A percentile compares a stretch with the other conserved stretches of the same genome.
These are phyloP conservation scores for Onygenales sp. DNA, from an alignment of 2,329 filamentous ascomycete species.

Conservation along the genomic window DNA sequence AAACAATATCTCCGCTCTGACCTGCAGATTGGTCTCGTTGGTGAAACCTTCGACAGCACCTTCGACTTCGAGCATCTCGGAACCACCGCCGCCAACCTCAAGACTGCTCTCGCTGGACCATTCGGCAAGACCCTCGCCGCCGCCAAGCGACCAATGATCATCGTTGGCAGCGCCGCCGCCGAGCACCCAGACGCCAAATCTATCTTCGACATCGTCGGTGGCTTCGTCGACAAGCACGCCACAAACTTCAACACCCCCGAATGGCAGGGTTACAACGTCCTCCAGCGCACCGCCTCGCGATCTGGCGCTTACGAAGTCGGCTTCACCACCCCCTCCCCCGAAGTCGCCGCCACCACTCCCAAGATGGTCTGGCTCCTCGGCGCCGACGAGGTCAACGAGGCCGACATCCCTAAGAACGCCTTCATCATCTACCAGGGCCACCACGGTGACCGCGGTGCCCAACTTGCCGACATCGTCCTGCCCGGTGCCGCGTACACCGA, in stretches of 20 bases:
- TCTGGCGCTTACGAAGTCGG: slow-evolving; percentile 92
- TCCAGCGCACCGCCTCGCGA: slow-evolving; percentile 86
- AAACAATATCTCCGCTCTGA: slow-evolving; percentile 98
- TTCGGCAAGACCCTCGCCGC: slow-evolving; percentile 88
- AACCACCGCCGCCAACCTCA: slow-evolving; percentile 65
- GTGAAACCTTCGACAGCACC: slow-evolving; percentile 83
- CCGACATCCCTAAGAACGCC: slow-evolving; percentile 86
- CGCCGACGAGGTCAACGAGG: slow-evolving; percentile 78
- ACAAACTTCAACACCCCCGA: slow-evolving; percentile 77
- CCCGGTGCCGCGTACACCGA: slow-evolving; percentile 95
- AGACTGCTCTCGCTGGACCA: slow-evolving; percentile 71
- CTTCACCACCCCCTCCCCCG: slow-evolving; percentile 75
- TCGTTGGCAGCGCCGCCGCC: slow-evolving; percentile 83
- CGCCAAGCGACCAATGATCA: slow-evolving; percentile 91
- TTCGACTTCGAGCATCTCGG: slow-evolving; percentile 94
- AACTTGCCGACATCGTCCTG: slow-evolving; percentile 86
- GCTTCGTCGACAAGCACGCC: slow-evolving; percentile 89
- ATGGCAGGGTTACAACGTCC: slow-evolving; percentile 96
- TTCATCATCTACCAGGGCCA: slow-evolving; percentile 98
- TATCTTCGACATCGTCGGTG: slow-evolving; percentile 82
- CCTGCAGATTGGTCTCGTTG: slow-evolving; percentile 82
- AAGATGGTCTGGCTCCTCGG: slow-evolving; percentile 97
- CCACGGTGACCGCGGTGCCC: slow-evolving; percentile 87
- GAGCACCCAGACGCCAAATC: slow-evolving; percentile 88
- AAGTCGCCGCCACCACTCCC: slow-evolving; percentile 72